Evolutionary conservation across 2,329 filamentous ascomycete genomes (phyloP).

Genomic region (Calcarisporium arbuscula): DNA sequence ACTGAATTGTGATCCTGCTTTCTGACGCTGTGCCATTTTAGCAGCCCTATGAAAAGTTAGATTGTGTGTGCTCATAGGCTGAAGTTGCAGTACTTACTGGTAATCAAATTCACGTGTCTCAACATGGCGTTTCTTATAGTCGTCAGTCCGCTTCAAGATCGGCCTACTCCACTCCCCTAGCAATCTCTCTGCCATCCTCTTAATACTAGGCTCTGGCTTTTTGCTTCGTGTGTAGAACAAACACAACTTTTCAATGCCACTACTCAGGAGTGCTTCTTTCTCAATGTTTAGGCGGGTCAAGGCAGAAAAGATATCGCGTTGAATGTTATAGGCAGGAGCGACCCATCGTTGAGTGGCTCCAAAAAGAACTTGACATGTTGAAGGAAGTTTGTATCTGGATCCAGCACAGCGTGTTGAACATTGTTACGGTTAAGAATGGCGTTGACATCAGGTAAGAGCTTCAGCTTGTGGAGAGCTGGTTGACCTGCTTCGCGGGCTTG

Average conservation of each 20-base stretch:
- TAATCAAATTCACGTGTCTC: constrained; percentile 59
- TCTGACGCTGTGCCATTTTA: constrained; percentile 44
- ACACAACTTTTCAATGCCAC: constrained; percentile 91
- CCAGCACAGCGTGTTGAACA: constrained; percentile 75
- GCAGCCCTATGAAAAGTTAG: constrained; percentile 37
- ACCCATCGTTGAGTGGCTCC: constrained; percentile 89
- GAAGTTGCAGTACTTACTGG: constrained; percentile 38
- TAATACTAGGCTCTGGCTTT: constrained; percentile 80
- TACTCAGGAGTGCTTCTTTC: constrained; percentile 84
- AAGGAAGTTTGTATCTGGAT: constrained; percentile 91
- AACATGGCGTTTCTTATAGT: constrained; percentile 79
- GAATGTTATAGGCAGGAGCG: constrained; percentile 95
- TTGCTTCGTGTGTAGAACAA: constrained; percentile 97
- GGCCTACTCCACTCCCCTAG: constrained; percentile 93
- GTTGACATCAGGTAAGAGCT: constrained; percentile 86
- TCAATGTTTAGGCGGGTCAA: constrained; percentile 77
- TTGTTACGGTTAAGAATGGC: constrained; percentile 85
- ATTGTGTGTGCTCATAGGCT: neutral
- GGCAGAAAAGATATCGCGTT: constrained; percentile 84
- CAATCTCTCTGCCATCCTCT: constrained; percentile 87
- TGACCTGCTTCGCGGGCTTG: constrained; percentile 70
- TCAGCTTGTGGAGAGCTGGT: constrained; percentile 87
- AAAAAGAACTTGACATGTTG: constrained; percentile 96
- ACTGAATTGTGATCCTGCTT: constrained; percentile 41
- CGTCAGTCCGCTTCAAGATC: constrained; percentile 87